Evolutionary conservation across 2,329 filamentous ascomycete species (phyloP), one percentile per base, ranked within the genome.

Genomic region (Cladosporium sp.): DNA sequence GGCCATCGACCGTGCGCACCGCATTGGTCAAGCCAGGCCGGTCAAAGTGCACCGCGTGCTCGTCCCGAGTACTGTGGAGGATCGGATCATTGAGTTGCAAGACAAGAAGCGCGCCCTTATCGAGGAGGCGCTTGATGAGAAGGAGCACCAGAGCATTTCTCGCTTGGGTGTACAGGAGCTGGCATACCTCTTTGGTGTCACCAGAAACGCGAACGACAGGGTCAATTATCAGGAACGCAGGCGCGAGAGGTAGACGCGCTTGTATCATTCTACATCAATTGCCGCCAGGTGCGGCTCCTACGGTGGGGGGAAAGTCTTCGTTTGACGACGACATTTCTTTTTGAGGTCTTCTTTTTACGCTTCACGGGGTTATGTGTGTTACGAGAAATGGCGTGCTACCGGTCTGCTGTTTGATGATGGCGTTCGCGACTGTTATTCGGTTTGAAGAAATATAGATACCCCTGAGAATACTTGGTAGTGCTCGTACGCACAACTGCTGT

Each of bases 1-100:
- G 74, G 92, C 92, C 3, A 87, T 96, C 51, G 92, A 96, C 70
- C 88, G 92, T 20, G 90, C 91, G 2, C 88, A 96, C 72, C 88
- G 92, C 9, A 92, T 96, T 64, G 91, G 91, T 0, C 92, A 97
- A 74, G 76, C 80, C 63, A 80, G 81, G 3, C 77, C 85, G 7
- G 92, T 96, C 4, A 81, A 85, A 56, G 87, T 97, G 1, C 91
- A 96, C 70, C 86, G 90, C 3, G 82, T 96, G 22, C 75, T 96
- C 3, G 84, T 93, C 7, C 72, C 85, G 64, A 80, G 83, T 5
- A 96, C 92, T 0, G 89, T 97, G 1, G 92, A 97, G 71, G 91
- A 96, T 68, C 84, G 91, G 7, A 96, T 97, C 62, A 77, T 93
- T 32, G 80, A 79, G 22, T 75, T 96, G 15, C 91, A 96, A 70